Percentiles rank a stretch among this genome's conserved stretches.
Evolutionary conservation across 495 filamentous ascomycete species (phyloP).

Genomic region (Lasiosphaeria ovina): DNA sequence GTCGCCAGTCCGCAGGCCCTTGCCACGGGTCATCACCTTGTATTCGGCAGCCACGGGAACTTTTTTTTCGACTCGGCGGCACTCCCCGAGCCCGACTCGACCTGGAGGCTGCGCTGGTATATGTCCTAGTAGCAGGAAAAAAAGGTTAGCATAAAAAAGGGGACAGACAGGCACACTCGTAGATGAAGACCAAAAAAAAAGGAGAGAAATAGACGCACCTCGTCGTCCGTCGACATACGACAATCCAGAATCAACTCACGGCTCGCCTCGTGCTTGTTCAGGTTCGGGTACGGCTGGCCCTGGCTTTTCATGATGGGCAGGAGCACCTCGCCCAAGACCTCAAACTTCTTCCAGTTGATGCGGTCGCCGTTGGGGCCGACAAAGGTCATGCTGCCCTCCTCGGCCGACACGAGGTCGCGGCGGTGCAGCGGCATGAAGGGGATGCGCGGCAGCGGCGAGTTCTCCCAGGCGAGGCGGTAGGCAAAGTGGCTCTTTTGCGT

Average conservation of each 20-base stretch:
- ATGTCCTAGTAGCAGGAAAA: conserved; percentile 46
- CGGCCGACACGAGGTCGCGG: conserved; percentile 84
- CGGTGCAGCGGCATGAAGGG: conserved; percentile 92
- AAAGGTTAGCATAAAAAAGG: not conserved
- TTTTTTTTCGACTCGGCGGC: conserved; percentile 50
- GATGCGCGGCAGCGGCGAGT: conserved; percentile 83
- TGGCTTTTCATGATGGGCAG: conserved; percentile 89
- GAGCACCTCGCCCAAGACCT: conserved; percentile 90
- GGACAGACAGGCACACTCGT: conserved; percentile 13
- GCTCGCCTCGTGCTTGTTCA: conserved; percentile 63
- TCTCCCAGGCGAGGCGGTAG: conserved; percentile 95
- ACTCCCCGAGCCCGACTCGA: conserved; percentile 47
- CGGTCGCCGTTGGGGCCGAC: conserved; percentile 68
- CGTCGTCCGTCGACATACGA: conserved; percentile 56
- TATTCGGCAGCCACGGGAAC: conserved; percentile 57
- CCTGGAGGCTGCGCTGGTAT: conserved; percentile 57
- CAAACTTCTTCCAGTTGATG: conserved; percentile 98
- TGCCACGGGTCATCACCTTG: not conserved
- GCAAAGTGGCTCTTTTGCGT: conserved; percentile 87
- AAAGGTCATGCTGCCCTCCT: conserved; percentile 89
- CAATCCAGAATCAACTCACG: conserved; percentile 71
- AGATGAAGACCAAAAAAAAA: conserved; percentile 17
- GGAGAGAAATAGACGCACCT: conserved; percentile 40
- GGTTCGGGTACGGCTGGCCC: conserved; percentile 72
- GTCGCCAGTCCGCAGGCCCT: not conserved